A percentile compares a stretch with the other conserved stretches of the same genome.
phyloP scores from a whole-genome alignment of 1,284 basidiomycete species.

The Ganoderma multipileum region DNA sequence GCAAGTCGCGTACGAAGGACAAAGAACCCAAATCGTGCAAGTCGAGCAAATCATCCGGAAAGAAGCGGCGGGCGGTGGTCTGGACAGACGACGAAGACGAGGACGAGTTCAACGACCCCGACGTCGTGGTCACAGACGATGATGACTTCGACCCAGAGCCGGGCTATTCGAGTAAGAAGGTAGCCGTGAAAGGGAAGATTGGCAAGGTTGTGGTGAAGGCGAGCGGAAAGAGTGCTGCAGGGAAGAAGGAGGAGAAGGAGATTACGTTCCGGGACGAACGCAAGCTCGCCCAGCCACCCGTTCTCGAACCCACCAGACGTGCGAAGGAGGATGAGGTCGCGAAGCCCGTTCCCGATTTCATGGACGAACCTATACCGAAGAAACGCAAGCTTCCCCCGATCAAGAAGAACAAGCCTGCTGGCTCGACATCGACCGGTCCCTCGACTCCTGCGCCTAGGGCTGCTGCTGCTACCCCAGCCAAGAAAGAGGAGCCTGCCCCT shows the following conservation, averaged over 20 bases:
- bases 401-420: constrained; percentile 68
- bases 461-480: constrained; percentile 29
- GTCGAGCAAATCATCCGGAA: constrained; percentile 25
- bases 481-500: constrained; percentile 28
- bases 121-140: constrained; percentile 26
- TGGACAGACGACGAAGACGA: constrained; percentile 37
- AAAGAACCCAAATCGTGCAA: constrained; percentile 20
- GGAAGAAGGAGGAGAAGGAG: constrained; percentile 40
- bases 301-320: background rate
- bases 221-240: constrained; percentile 23
- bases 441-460: constrained; percentile 39
- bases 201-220: constrained; percentile 32
- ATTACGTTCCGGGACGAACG: constrained; percentile 50
- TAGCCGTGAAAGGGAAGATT: constrained; percentile 20
- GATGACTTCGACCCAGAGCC: constrained; percentile 36
- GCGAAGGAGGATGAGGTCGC: constrained; percentile 17
- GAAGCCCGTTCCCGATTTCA: constrained; percentile 13
- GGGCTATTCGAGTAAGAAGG: constrained; percentile 24
- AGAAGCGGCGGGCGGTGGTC: constrained; percentile 30
- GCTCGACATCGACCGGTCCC: constrained; percentile 38
- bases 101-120: constrained; percentile 25
- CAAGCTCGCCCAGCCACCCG: constrained; percentile 33
- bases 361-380: constrained; percentile 46
- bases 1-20: constrained; percentile 21
- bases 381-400: constrained; percentile 75